Evolutionary conservation across 1,139 yeast species (phyloP).

Genomic region (Pichia sp.): DNA sequence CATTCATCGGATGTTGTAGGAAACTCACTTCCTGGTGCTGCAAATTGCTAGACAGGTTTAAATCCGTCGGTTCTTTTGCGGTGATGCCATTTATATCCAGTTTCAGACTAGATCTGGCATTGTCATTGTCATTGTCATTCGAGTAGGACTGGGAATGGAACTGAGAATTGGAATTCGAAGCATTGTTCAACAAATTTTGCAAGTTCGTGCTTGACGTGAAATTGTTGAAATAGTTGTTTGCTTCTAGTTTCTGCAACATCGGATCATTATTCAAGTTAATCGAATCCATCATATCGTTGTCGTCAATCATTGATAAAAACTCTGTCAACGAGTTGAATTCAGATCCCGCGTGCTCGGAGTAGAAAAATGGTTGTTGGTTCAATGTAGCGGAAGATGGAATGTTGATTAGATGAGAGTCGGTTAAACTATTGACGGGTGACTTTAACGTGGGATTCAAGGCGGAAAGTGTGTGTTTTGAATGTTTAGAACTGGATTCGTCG

Average conservation of each 20-base stretch:
- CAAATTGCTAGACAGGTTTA: neutral
- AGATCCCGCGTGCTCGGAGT: constrained; percentile 87
- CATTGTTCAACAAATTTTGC: too few species aligned
- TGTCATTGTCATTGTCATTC: neutral
- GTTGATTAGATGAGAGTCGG: neutral
- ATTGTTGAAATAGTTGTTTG: constrained; percentile 9
- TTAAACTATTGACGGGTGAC: neutral
- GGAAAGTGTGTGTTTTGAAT: too few species aligned
- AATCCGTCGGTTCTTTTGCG: neutral
- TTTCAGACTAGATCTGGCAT: neutral
- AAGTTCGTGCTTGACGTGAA: too few species aligned
- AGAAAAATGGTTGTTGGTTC: constrained; percentile 70
- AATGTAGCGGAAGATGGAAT: constrained; percentile 26
- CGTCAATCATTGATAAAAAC: constrained; percentile 84
- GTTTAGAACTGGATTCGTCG: constrained; percentile 38
- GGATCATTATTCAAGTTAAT: constrained; percentile 29
- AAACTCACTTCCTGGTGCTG: constrained; percentile 3
- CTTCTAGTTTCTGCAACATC: constrained; percentile 25
- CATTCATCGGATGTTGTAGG: constrained; percentile 11
- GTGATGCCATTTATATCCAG: neutral
- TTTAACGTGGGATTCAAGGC: neutral
- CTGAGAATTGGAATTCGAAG: too few species aligned
- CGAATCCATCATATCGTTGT: constrained; percentile 56
- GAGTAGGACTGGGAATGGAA: too few species aligned
- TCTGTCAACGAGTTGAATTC: constrained; percentile 89